Base-by-base conservation (phyloP, 495 filamentous ascomycete species). In the Pseudotulostoma volvatum region DNA sequence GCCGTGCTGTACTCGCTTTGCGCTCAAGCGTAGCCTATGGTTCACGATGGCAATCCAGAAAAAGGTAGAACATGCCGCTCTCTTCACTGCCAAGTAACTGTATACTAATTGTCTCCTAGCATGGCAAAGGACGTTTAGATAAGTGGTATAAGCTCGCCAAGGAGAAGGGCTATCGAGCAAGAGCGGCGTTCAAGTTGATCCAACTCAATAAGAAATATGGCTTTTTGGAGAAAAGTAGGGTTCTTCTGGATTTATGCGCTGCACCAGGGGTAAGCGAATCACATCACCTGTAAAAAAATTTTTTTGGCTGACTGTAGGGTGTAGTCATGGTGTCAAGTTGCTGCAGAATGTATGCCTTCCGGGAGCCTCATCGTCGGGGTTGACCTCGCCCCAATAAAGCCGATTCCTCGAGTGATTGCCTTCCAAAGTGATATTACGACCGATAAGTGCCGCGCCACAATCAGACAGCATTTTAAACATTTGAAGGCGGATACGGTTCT, bases 341-440 rank as follows among this genome's bases (percentile, higher is more conserved):
- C 86, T 23, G 82, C 85, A 50, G 87, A 95, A 68, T 80, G 76
- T 31, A 95, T 95, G 87, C 90, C 90, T 2, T 63, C 70, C 21
- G 82, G 81, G 54, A 84, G 79, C 57, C 70, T 96, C 39, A 94
- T 99, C 46, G 68, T 99, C 44, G 90, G 84, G 52, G 85, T 96
- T 53, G 90, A 99, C 69, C 69, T 99, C 9, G 71, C 85, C 3
- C 92, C 90, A 4, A 99, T 99, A 56, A 96, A 95, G 49, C 69
- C 92, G 1, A 96, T 99, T 43, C 83, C 90, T 31, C 79, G 78
- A 59, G 78, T 79, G 44, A 95, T 93, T 39, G 81, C 81, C 36
- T 95, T 99, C 67, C 90, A 99, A 57, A 81, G 80, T 65, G 90
- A 99, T 61, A 99, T 99, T 53, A 96, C 90, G 0, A 93, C 84